These are phyloP conservation scores for Globisporangium yorkense DNA, from an alignment of 352 stramenopile genomes.

Conservation along the genomic window DNA sequence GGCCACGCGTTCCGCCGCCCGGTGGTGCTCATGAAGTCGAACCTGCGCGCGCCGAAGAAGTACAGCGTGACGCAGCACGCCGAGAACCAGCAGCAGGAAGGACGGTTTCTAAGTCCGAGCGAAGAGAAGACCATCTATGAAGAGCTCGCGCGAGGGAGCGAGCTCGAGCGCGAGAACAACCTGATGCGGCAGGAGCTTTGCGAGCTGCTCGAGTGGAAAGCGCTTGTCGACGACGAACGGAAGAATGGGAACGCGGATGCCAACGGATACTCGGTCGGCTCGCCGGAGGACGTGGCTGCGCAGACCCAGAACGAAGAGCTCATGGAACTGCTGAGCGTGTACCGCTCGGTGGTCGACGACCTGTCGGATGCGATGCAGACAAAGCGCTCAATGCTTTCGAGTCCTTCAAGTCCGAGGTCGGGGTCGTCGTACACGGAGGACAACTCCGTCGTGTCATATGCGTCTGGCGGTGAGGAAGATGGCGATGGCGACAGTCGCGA, in stretches of 20 bases:
- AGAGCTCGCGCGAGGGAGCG: conserved; percentile 30
- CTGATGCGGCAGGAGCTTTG: conserved; percentile 62
- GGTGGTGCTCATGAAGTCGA: conserved; percentile 19
- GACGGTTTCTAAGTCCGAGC: conserved; percentile 11
- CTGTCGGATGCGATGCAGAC: conserved; percentile 47
- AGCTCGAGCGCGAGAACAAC: conserved; percentile 63
- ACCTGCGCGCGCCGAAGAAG: conserved; percentile 46
- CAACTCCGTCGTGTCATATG: conserved; percentile 47
- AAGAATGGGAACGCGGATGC: conserved; percentile 25
- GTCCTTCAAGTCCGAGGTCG: conserved; percentile 42
- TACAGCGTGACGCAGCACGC: conserved; percentile 29
- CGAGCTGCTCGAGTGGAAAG: conserved; percentile 73
- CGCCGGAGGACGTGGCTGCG: conserved; percentile 3
- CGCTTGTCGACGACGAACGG: conserved; percentile 43
- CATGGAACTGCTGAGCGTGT: conserved; percentile 58
- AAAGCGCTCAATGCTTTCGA: conserved; percentile 41
- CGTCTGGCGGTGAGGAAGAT: conserved; percentile 28
- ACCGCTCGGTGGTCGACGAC: conserved; percentile 61
- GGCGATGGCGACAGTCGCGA: conserved; percentile 24
- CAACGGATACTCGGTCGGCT: conserved; percentile 7
- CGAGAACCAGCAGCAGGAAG: conserved; percentile 27
- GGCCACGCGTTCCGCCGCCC: conserved; percentile 11
- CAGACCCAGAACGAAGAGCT: conserved; percentile 35
- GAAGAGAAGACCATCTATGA: conserved; percentile 39
- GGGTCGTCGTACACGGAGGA: conserved; percentile 65